Base-by-base conservation (phyloP, 108 stramenopile species). In the Cyclotella atomus region DNA sequence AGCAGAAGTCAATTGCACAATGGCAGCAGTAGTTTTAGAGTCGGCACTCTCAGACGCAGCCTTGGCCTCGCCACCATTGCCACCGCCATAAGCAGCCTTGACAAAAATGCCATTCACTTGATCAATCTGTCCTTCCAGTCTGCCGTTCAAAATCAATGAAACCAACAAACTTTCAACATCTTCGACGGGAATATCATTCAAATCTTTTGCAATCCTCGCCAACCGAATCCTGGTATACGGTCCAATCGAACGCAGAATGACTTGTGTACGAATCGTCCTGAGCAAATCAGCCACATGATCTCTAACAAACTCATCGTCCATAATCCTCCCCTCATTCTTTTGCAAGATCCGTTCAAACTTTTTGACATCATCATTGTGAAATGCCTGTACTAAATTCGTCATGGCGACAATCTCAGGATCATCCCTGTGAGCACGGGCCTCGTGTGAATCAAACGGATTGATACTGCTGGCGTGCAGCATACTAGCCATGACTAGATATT, bases 341-440 rank as follows among this genome's bases (percentile, higher is more conserved):
- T 81, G 73, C 35, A 97, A 71, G 30, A 97, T 95, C 38, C 63
- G 56, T 82, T 97, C 97, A 57, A 83, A 95, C 34, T 52, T 73
- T 38, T 84, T 59, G 45, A 93, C 93, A 50, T 95, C 90, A 68
- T 95, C 90, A 76, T 83, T 87, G 43, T 95, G 91, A 70, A 97
- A 97, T 17, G 94, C 91, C 35, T 87, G 84, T 0, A 97, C 94
- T 14, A 97, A 70, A 59, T 93, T 93, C 47, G 93, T 95, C 96
- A 97, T 97, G 43, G 95, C 95, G 9, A 91, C 86, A 68, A 97
- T 95, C 74, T 97, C 97, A 0, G 94, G 95, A 81, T 96, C 97
- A 59, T 95, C 90, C 32, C 94, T 83, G 68, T 97, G 96, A 16
- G 97, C 95, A 25, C 94, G 82, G 2, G 95, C 97, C 84, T 97